Conservation (phyloP, 2,329 filamentous ascomycete genomes). For the Clarireedia sp. region DNA sequence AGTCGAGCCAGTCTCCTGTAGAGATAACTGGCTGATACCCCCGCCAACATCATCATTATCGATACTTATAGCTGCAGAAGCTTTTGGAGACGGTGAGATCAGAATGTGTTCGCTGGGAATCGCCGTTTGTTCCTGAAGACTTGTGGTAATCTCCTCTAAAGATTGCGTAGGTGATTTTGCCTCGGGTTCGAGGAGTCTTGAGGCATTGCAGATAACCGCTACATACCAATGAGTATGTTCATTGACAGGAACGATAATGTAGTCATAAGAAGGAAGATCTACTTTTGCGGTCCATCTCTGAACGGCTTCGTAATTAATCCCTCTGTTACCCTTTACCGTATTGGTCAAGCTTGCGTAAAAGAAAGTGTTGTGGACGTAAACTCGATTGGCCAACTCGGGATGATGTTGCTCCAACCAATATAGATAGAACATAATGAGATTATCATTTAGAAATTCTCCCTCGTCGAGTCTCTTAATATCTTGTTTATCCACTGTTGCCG, state of each 20-base stretch:
- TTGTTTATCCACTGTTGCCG: slow-evolving; percentile 59
- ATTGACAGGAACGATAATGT: slow-evolving; percentile 87
- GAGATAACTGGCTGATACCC: neutral
- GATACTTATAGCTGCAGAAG: neutral
- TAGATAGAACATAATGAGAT: slow-evolving; percentile 81
- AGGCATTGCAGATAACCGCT: slow-evolving; percentile 87
- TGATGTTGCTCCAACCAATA: slow-evolving; percentile 58
- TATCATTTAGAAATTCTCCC: slow-evolving; percentile 85
- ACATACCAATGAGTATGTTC: slow-evolving; percentile 87
- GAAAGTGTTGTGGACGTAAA: slow-evolving; percentile 89
- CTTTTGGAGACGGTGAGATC: neutral
- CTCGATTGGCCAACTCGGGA: slow-evolving; percentile 50
- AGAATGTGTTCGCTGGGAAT: neutral
- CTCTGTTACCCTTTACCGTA: slow-evolving; percentile 40
- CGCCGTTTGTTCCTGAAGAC: neutral
- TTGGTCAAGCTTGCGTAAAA: slow-evolving; percentile 76
- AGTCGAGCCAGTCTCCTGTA: neutral
- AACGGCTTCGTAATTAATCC: slow-evolving; percentile 79
- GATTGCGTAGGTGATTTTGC: neutral
- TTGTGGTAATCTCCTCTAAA: neutral
- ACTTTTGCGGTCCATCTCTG: slow-evolving; percentile 80
- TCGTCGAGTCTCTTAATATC: slow-evolving; percentile 75
- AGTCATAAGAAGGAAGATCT: slow-evolving; percentile 79
- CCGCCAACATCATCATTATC: neutral
- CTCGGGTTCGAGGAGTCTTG: slow-evolving; percentile 44